Evolutionary conservation across 805 yeast species (phyloP).

Genomic region (Yarrowia sp.): DNA sequence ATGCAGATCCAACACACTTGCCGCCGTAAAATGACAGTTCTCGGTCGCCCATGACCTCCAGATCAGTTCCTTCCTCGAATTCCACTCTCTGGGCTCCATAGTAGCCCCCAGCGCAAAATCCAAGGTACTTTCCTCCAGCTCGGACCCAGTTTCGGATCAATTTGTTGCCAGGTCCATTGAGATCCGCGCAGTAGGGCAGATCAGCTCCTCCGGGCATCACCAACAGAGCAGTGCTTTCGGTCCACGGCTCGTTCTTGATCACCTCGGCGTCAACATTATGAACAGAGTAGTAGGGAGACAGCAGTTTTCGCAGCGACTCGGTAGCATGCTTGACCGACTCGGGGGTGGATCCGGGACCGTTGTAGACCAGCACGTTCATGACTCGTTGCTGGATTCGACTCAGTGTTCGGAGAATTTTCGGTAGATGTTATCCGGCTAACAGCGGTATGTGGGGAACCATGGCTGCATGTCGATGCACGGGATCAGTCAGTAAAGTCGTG

Average conservation of each 20-base stretch:
- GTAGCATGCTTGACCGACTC: conserved; percentile 86
- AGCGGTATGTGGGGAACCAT: conserved; percentile 26
- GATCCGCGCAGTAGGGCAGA: conserved; percentile 75
- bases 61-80: conserved; percentile 74
- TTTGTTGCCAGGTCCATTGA: conserved; percentile 73
- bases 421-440: conserved; percentile 16
- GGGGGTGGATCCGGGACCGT: conserved; percentile 83
- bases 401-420: conserved; percentile 36
- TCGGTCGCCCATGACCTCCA: conserved; percentile 87
- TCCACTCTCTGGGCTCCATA: conserved; percentile 78
- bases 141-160: conserved; percentile 68
- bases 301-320: conserved; percentile 72
- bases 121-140: conserved; percentile 82
- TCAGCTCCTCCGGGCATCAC: conserved; percentile 99
- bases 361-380: conserved; percentile 79
- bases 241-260: conserved; percentile 86
- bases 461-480: conserved; percentile 21
- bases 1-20: conserved; percentile 79
- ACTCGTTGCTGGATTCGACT: conserved; percentile 30
- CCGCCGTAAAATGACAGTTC: conserved; percentile 88
- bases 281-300: conserved; percentile 91
- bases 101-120: conserved; percentile 96
- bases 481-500: not conserved
- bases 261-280: conserved; percentile 68
- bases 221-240: conserved; percentile 72